Base-by-base conservation (phyloP, 257 asterid species). In the Catharanthus roseus region DNA sequence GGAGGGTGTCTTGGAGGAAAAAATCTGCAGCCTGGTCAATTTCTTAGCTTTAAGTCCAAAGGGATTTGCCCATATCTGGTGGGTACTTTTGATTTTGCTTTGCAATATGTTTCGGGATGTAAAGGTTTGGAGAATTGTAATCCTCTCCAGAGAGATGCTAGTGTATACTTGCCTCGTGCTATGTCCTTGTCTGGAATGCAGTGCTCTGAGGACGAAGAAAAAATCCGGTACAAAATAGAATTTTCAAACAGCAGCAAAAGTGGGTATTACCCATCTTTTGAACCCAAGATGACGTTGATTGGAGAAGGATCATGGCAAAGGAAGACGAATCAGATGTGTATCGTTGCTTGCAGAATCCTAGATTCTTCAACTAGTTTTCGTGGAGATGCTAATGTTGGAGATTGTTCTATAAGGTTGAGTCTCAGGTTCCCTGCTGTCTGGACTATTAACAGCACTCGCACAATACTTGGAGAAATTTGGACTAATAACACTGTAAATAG, bases 281-380 rank as follows among this genome's bases (percentile, higher is more conserved):
- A 73, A 49, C 65, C 72, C 3, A 72, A 72, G 33, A 70, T 76
- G 0, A 70, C 84, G 5, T 73, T 85, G 67, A 72, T 86, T n/a
- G 92, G 86, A 4, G 95, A 90, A 85, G 91, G 87, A 41, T 77
- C 79, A 15, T 90, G 96, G 96, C 85, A 88, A 23, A 74, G 54
- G 39, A 47, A 69, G 63, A 80, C 55, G 58, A 86, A 82, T 39
- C 80, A 74, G 71, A 51, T 88, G 64, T 69, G 77, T 2, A 57
- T 88, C 63, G 82, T 81, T 71, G 92, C 88, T 10, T 90, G 95
- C 65, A 78, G 83, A 50, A 75, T 88, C 69, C 71, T 79, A 65
- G 71, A 78, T 62, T 77, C 79, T n/a, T n/a, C n/a, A 0, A 36
- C 10, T 12, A 45, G 55, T 69, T 42, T 70, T 19, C 53, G 33